Evolutionary conservation across 495 filamentous ascomycete genomes (phyloP), one percentile per base, ranked within the genome.

Genomic region (Aspergillus saccharolyticus): DNA sequence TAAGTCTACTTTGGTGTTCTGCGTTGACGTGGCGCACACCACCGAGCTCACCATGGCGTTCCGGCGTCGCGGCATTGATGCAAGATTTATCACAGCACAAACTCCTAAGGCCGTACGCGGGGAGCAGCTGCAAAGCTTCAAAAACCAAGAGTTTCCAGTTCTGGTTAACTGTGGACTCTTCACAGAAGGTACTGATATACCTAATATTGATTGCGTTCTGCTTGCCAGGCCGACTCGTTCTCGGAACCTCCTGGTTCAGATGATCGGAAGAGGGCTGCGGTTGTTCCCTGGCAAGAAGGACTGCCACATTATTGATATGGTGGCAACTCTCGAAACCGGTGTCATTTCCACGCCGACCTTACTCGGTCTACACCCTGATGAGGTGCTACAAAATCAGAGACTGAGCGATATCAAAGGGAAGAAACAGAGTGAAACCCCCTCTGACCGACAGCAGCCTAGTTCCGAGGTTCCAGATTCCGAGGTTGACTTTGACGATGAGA

Each of bases 241-340:
- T 16, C 83, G 87, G 19, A 97, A 96, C 60, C 77, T 99, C 8
- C 79, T 99, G 2, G 84, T 96, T 4, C 94, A 99, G 68, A 99
- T 99, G 94, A 96, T 99, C 49, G 94, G 94, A 0, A 84, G 94
- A 58, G 94, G 94, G 0, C 87, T 97, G 80, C 85, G 94, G 33
- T 72, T 96, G 28, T 79, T 87, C 65, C 77, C 86, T 2, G 88
- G 80, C 1, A 99, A 99, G 67, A 69, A 85, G 43, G 83, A 97
- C 63, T 99, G 94, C 62, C 94, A 97, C 68, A 78, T 99, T 47
- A 94, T 99, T 60, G 94, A 99, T 68, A 92, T 99, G 89, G 94
- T 97, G 0, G 84, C 90, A 0, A 87, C 84, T 14, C 74, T 97
- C 15, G 79, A 82, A 53, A 85, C 84, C 0, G 94, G 95, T 0